A percentile compares a stretch with the other conserved stretches of the same genome.
These are phyloP conservation scores for Pelargonium australe DNA, from an alignment of 441 rosid genomes.

Conservation along the genomic window DNA sequence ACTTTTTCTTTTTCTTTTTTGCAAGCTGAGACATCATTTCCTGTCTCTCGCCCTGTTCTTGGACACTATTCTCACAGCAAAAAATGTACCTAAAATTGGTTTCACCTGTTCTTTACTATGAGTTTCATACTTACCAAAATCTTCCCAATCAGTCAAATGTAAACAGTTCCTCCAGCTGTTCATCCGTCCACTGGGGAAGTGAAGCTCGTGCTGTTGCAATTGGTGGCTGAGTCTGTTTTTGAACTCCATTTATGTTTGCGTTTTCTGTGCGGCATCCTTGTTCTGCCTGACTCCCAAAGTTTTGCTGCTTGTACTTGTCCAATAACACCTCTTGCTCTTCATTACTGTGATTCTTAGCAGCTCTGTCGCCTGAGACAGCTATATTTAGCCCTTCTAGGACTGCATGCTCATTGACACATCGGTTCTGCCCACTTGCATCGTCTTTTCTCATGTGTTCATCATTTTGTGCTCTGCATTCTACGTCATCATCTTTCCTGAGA, in stretches of 20 bases:
- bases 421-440: slow-evolving; percentile 16
- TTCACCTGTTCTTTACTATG: no score
- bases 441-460: slow-evolving; percentile 22
- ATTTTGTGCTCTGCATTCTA: slow-evolving; percentile 16
- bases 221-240: slow-evolving; percentile 21
- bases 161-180: slow-evolving; percentile 73
- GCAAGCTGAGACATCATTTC: no score
- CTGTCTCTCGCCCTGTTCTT: no score
- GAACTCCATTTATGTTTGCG: not conserved
- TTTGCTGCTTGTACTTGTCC: not conserved
- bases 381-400: slow-evolving; percentile 11
- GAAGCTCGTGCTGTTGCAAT: slow-evolving; percentile 21
- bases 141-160: slow-evolving; percentile 34
- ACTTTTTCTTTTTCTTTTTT: no score
- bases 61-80: no score
- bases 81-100: no score
- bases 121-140: no score
- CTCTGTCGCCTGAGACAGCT: not conserved
- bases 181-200: slow-evolving; percentile 75
- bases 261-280: slow-evolving; percentile 17
- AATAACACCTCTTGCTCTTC: slow-evolving; percentile 7
- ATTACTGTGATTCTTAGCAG: slow-evolving; percentile 6
- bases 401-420: slow-evolving; percentile 19
- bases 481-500: slow-evolving; percentile 32
- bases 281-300: slow-evolving; percentile 19